Percentiles rank a stretch among this genome's conserved stretches.
Evolutionary conservation across 805 yeast genomes (phyloP).

Genomic region (Ogataea methanolica): DNA sequence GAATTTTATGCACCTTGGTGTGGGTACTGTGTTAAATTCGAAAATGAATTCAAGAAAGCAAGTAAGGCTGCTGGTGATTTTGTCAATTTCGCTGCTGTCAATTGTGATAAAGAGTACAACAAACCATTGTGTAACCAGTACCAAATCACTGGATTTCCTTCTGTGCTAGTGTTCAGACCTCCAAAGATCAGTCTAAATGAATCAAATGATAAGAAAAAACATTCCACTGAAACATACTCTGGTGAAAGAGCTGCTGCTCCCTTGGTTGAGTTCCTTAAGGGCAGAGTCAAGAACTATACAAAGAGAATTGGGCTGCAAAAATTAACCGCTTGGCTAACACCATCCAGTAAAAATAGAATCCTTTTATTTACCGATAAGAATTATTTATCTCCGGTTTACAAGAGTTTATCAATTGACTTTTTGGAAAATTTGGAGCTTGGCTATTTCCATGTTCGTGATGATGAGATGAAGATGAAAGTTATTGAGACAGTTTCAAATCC

Average conservation of each 20-base stretch:
- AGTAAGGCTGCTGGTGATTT: slow-evolving; percentile 55
- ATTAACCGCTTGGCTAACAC: slow-evolving; percentile 25
- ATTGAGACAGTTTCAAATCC: slow-evolving; percentile 13
- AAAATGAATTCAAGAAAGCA: slow-evolving; percentile 58
- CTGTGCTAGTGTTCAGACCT: slow-evolving; percentile 77
- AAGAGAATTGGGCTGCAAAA: slow-evolving; percentile 40
- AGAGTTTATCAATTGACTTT: slow-evolving; percentile 68
- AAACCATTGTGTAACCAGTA: slow-evolving; percentile 64
- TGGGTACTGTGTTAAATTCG: slow-evolving; percentile 80
- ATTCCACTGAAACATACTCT: slow-evolving; percentile 51
- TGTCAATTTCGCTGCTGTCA: slow-evolving; percentile 72
- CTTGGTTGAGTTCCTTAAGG: slow-evolving; percentile 48
- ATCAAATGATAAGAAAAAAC: slow-evolving; percentile 25
- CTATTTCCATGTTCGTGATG: slow-evolving; percentile 31
- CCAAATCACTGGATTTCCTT: slow-evolving; percentile 76
- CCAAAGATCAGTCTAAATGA: slow-evolving; percentile 45
- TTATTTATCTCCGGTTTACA: slow-evolving; percentile 50
- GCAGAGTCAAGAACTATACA: slow-evolving; percentile 63
- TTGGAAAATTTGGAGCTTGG: slow-evolving; percentile 47
- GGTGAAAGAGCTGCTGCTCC: slow-evolving; percentile 58
- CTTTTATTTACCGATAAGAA: slow-evolving; percentile 50
- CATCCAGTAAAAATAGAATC: slow-evolving; percentile 31
- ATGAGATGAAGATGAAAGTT: slow-evolving; percentile 21
- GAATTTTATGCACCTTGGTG: slow-evolving; percentile 99
- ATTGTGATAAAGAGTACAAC: slow-evolving; percentile 73